A percentile compares a stretch with the other conserved stretches of the same genome.
Conservation (phyloP, 495 filamentous ascomycete species). For the Annulohypoxylon nitens region DNA sequence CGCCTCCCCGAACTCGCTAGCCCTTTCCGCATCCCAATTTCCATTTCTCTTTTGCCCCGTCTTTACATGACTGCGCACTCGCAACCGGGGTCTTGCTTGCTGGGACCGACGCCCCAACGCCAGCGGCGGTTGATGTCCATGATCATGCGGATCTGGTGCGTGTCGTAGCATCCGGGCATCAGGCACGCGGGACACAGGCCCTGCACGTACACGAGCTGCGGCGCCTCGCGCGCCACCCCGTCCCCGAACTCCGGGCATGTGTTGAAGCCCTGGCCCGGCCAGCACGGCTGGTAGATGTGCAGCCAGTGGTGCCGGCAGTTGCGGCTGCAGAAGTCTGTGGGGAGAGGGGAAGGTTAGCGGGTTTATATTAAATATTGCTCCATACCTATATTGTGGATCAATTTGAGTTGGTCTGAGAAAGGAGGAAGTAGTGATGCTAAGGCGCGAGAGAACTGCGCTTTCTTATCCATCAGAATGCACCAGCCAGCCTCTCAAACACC, state of each 20-base stretch:
- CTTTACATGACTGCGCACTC: constrained; percentile 57
- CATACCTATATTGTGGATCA: too few relatives aligned
- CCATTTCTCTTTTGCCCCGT: constrained; percentile 13
- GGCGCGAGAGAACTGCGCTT: neutral
- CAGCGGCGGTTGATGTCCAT: constrained; percentile 44
- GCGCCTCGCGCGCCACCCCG: constrained; percentile 46
- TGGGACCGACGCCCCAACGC: constrained; percentile 57
- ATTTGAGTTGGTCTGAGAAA: neutral
- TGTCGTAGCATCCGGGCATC: constrained; percentile 52
- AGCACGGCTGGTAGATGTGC: constrained; percentile 52
- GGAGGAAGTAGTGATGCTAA: neutral
- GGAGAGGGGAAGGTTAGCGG: neutral
- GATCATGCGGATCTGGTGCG: constrained; percentile 54
- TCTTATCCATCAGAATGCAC: neutral
- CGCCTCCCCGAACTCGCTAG: neutral
- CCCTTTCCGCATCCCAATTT: neutral
- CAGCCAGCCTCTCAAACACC: neutral
- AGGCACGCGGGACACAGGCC: constrained; percentile 45
- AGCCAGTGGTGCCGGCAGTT: constrained; percentile 58
- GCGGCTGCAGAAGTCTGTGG: constrained; percentile 51
- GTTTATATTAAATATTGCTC: too few relatives aligned
- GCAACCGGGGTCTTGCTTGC: constrained; percentile 51
- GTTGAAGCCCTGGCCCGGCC: constrained; percentile 53
- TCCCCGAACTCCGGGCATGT: constrained; percentile 51
- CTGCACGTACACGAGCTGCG: constrained; percentile 19